Conservation (phyloP, 129 eudicot genomes). For the Cynara cardunculus region DNA sequence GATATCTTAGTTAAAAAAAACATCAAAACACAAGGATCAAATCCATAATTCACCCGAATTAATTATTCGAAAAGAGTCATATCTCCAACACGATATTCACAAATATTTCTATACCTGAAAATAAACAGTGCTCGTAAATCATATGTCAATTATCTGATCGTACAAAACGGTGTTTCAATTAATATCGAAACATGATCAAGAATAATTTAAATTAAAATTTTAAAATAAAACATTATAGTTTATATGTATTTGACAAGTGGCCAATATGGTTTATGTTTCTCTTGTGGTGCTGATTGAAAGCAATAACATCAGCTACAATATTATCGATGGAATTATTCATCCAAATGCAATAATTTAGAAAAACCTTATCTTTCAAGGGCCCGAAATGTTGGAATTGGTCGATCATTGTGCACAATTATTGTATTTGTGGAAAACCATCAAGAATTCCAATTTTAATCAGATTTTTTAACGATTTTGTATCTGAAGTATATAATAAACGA, state of each 20-base stretch:
- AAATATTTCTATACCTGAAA: neutral
- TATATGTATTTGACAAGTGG: neutral
- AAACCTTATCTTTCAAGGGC: neutral
- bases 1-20: no score
- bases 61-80: neutral
- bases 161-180: neutral
- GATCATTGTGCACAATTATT: neutral
- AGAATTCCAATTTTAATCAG: neutral
- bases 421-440: neutral
- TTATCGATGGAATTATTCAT: slow-evolving; percentile 10
- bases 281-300: neutral
- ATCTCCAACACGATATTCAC: neutral
- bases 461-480: no score
- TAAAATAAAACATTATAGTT: neutral
- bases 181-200: neutral
- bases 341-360: slow-evolving; percentile 17
- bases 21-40: no score
- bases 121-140: neutral
- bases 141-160: neutral
- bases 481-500: neutral
- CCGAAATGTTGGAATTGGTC: neutral
- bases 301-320: slow-evolving; percentile 21
- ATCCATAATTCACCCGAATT: no score
- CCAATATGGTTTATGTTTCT: neutral
- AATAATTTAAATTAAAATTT: neutral